A percentile compares a stretch with the other conserved stretches of the same genome.
Conservation (phyloP, 208 protist species). For the Herpetomonas samuelpessoai region DNA sequence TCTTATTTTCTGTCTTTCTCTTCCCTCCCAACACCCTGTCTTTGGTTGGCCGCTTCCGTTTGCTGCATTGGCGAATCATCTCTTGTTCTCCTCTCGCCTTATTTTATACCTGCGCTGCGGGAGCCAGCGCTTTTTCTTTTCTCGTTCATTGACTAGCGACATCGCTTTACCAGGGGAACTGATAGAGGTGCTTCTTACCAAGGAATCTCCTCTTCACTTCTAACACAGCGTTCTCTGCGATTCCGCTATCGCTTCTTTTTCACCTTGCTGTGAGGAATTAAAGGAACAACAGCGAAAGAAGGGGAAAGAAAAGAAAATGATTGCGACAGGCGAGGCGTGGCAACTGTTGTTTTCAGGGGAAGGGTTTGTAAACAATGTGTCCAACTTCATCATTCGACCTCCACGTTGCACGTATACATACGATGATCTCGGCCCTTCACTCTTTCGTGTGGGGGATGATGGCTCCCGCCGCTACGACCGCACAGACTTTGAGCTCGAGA, state of each 20-base stretch:
- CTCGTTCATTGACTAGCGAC: not conserved
- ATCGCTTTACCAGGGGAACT: not conserved
- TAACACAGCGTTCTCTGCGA: too few relatives aligned
- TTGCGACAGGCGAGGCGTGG: slow-evolving; percentile 20
- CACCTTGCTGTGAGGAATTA: slow-evolving; percentile 7
- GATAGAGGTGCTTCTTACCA: slow-evolving; percentile 3
- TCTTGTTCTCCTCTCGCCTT: too few relatives aligned
- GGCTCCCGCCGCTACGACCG: slow-evolving; percentile 39
- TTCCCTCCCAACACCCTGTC: too few relatives aligned
- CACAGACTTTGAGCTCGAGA: slow-evolving; percentile 73
- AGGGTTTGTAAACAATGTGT: slow-evolving; percentile 66
- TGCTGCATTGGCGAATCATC: too few relatives aligned
- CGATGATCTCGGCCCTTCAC: slow-evolving; percentile 47
- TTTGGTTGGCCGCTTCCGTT: too few relatives aligned
- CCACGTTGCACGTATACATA: slow-evolving; percentile 58
- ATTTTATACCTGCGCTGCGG: too few relatives aligned
- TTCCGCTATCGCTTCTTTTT: slow-evolving; percentile 4
- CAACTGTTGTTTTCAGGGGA: slow-evolving; percentile 32
- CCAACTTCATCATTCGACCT: slow-evolving; percentile 88
- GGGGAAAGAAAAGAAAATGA: not conserved
- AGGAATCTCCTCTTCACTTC: too few relatives aligned
- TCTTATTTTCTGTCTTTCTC: too few relatives aligned
- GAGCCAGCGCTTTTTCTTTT: too few relatives aligned
- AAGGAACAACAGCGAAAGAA: slow-evolving; percentile 2
- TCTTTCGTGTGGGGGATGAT: slow-evolving; percentile 62